Evolutionary conservation across 768 basidiomycete genomes (phyloP), one percentile per base, ranked within the genome.

Genomic region (Pleurotus citrinopileatus): DNA sequence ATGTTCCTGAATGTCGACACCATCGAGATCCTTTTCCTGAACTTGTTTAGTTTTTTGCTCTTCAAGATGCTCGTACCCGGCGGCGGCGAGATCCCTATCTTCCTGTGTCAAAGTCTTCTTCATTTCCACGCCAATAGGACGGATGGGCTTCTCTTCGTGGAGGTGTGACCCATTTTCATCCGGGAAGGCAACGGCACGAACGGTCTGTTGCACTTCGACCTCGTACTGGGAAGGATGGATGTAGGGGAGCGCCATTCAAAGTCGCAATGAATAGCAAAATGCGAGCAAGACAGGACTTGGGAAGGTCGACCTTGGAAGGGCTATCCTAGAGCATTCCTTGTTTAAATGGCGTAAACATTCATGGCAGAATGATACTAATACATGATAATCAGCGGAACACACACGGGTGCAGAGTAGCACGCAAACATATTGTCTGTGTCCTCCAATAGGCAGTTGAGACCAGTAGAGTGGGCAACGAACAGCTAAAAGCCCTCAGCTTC

Each of bases 41-140:
- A 65, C 61, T 37, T 70, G 66, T 42, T 70, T 69, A 10, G 62
- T 60, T 57, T 79, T 78, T 51, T 76, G 70, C 55, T 73, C 70
- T 26, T 78, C 70, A 23, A 87, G 71, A 61, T 85, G 82, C 47
- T 82, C 82, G 63, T 87, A 87, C 1, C 84, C 84, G n/a, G 84
- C 84, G 2, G 79, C 82, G 12, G 83, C 82, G 44, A 87, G 77
- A 45, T 83, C 81, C 59, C 75, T 79, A 54, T 86, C 84, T 63
- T 86, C 84, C 60, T 81, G 76, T n/a, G 84, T 86, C 64, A 85
- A 65, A 53, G 83, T 78, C 51, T 79, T 76, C 55, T 77, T 80
- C 79, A 85, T 76, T 63, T 83, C 83, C 44, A 77, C 74, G 12
- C 83, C 83, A 57, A 76, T 76, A 29, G 79, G 79, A 42, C 81